A percentile compares a stretch with the other conserved stretches of the same genome.
Evolutionary conservation across 805 yeast genomes (phyloP).

Genomic region (Kazachstania bromeliacearum): DNA sequence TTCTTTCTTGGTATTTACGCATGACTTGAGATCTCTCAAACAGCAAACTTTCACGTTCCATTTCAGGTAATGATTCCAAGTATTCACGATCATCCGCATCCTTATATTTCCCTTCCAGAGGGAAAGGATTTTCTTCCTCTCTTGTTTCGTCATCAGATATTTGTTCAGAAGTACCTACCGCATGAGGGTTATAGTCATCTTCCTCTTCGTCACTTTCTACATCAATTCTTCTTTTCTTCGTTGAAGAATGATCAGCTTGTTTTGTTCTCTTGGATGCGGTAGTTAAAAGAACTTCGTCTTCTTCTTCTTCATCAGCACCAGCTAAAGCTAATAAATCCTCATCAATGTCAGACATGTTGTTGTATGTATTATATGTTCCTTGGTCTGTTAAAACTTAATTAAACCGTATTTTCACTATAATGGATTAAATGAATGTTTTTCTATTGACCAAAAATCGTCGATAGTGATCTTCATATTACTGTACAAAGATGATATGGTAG

Average conservation of each 20-base stretch:
- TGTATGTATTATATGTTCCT: neutral
- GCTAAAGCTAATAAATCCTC: slow-evolving; percentile 96
- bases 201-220: slow-evolving; percentile 30
- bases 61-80: slow-evolving; percentile 70
- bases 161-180: slow-evolving; percentile 19
- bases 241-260: slow-evolving; percentile 21
- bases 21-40: slow-evolving; percentile 89
- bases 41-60: slow-evolving; percentile 81
- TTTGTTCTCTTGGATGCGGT: slow-evolving; percentile 20
- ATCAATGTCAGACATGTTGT: slow-evolving; percentile 70
- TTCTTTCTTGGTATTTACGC: slow-evolving; percentile 80
- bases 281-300: slow-evolving; percentile 29
- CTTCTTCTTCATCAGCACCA: slow-evolving; percentile 52
- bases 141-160: slow-evolving; percentile 31
- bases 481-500: no score
- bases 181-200: slow-evolving; percentile 33
- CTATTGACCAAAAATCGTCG: no score
- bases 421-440: no score
- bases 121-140: slow-evolving; percentile 65
- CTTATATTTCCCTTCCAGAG: slow-evolving; percentile 83
- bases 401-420: no score
- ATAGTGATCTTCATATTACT: no score
- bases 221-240: slow-evolving; percentile 30
- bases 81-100: slow-evolving; percentile 66
- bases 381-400: no score